A percentile compares a stretch with the other conserved stretches of the same genome.
These are phyloP conservation scores for Petunia axillaris DNA, from an alignment of 257 asterid species.

Conservation along the genomic window DNA sequence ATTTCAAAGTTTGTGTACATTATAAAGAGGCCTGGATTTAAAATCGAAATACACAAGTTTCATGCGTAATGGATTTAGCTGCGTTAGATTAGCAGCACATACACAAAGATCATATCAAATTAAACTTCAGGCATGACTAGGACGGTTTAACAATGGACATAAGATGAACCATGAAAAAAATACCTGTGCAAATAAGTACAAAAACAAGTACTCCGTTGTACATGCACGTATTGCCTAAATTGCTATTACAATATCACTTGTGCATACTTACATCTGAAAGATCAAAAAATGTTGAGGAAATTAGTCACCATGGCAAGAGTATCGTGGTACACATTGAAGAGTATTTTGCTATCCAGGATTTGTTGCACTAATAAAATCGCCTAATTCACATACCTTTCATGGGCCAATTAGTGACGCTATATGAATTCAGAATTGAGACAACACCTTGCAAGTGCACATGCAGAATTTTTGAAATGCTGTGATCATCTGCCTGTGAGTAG, in stretches of 20 bases:
- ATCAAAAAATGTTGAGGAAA: neutral
- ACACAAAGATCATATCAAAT: neutral
- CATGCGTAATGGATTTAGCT: neutral
- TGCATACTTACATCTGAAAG: slow-evolving; percentile 19
- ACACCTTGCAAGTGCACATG: neutral
- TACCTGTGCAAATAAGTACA: neutral
- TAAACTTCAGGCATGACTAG: neutral
- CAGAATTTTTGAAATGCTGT: neutral
- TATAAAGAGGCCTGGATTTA: neutral
- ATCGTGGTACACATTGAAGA: neutral
- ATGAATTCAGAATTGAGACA: slow-evolving; percentile 1
- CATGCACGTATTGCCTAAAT: neutral
- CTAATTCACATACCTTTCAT: neutral
- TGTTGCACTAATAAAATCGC: neutral
- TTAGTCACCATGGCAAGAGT: neutral
- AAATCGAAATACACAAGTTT: neutral
- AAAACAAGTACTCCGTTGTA: neutral
- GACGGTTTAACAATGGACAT: neutral
- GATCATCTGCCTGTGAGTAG: neutral
- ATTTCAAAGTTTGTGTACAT: neutral
- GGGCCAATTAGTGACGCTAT: neutral
- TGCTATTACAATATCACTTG: slow-evolving; percentile 17
- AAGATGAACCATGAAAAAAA: neutral
- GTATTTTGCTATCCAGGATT: neutral
- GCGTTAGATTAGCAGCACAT: neutral